phyloP scores from a whole-genome alignment of 2,329 filamentous ascomycete species.

The Sclerotinia borealis region DNA sequence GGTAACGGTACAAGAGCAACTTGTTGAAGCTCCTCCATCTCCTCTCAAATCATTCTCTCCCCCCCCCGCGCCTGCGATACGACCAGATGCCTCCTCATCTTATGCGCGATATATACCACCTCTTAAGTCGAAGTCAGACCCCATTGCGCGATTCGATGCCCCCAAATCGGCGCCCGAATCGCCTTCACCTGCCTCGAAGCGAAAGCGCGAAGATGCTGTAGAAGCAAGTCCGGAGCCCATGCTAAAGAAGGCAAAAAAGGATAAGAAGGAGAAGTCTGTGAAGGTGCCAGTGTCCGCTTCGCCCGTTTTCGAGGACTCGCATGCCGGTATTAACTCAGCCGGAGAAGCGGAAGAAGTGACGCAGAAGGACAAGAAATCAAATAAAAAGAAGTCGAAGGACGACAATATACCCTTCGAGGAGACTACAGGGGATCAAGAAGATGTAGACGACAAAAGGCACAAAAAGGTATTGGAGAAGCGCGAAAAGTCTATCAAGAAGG shows the following conservation, averaged over 20 bases:
- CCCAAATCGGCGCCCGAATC: background rate
- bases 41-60: background rate
- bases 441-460: slow-evolving; percentile 19
- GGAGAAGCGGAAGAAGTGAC: background rate
- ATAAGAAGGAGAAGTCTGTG: slow-evolving; percentile 14
- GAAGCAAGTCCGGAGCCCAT: background rate
- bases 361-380: slow-evolving; percentile 3
- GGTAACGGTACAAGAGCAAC: background rate
- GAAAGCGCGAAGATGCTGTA: background rate
- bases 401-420: background rate
- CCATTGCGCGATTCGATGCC: background rate
- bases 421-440: background rate
- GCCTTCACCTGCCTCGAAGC: background rate
- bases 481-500: slow-evolving; percentile 47
- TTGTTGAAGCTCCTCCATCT: background rate
- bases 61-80: slow-evolving; percentile 18
- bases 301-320: background rate
- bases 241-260: slow-evolving; percentile 12
- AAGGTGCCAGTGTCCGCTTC: background rate
- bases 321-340: background rate
- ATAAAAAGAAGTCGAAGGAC: slow-evolving; percentile 1
- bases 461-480: slow-evolving; percentile 50
- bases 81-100: slow-evolving; percentile 27
- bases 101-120: slow-evolving; percentile 31
- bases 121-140: slow-evolving; percentile 16